Conservation (phyloP, 1,139 yeast species). For the Hyphopichia wangnamkhiaoensis region DNA sequence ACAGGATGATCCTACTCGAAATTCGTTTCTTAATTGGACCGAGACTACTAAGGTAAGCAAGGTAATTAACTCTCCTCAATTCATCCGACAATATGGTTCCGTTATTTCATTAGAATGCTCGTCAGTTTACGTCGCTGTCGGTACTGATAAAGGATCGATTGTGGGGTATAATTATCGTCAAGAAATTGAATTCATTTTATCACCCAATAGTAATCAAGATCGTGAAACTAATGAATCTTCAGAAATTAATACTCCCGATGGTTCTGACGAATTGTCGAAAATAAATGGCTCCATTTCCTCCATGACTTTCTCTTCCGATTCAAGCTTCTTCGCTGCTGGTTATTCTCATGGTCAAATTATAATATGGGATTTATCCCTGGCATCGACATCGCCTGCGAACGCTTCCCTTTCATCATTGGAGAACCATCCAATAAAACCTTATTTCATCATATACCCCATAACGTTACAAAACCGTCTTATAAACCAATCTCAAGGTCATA, state of each 20-base stretch:
- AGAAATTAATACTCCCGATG: conserved; percentile 1
- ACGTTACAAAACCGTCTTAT: conserved; percentile 26
- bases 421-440: conserved; percentile 15
- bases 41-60: conserved; percentile 21
- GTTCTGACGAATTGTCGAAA: conserved; percentile 17
- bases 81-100: conserved; percentile 44
- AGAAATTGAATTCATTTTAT: conserved; percentile 42
- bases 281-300: conserved; percentile 44
- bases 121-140: conserved; percentile 54
- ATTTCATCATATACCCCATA: conserved; percentile 29
- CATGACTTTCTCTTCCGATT: conserved; percentile 42
- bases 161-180: conserved; percentile 69
- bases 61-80: conserved; percentile 23
- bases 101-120: conserved; percentile 51
- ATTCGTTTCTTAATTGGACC: conserved; percentile 23
- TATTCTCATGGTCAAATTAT: conserved; percentile 28
- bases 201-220: conserved; percentile 16
- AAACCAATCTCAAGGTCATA: conserved; percentile 52
- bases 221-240: too few relatives aligned
- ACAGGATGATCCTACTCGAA: too few relatives aligned
- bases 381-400: conserved; percentile 4
- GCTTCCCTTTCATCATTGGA: background rate
- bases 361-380: conserved; percentile 29
- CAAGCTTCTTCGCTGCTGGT: conserved; percentile 36
- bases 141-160: conserved; percentile 61